Percentiles rank a stretch among this genome's conserved stretches.
Conservation (phyloP, 2,329 filamentous ascomycete genomes). For the Bipolaris gigantea region DNA sequence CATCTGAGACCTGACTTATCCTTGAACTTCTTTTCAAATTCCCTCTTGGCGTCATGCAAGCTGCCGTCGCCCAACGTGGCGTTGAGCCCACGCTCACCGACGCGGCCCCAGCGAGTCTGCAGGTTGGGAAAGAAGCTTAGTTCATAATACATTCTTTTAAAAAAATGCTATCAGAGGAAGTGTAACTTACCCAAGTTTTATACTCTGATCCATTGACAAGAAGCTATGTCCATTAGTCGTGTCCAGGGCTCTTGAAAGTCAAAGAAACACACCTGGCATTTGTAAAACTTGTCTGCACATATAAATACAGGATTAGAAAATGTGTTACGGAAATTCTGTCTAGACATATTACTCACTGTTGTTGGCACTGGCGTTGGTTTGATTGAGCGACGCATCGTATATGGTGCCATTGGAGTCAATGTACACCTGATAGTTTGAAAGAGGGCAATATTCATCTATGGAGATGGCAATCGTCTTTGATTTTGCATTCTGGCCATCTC, state of each 20-base stretch:
- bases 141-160: background rate
- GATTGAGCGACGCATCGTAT: constrained; percentile 78
- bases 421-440: constrained; percentile 57
- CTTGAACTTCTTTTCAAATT: constrained; percentile 61
- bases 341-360: constrained; percentile 52
- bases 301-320: background rate
- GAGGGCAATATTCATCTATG: constrained; percentile 51
- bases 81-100: constrained; percentile 58
- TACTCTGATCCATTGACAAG: constrained; percentile 42
- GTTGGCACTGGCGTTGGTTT: constrained; percentile 71
- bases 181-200: constrained; percentile 45
- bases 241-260: background rate
- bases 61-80: constrained; percentile 46
- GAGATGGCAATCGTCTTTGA: constrained; percentile 49
- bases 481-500: constrained; percentile 51
- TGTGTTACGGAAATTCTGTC: background rate
- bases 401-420: constrained; percentile 68
- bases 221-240: constrained; percentile 3
- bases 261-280: constrained; percentile 59
- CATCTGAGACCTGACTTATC: constrained; percentile 58
- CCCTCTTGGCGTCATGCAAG: constrained; percentile 45
- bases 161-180: background rate
- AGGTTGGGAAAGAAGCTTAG: background rate
- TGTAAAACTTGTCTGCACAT: constrained; percentile 70
- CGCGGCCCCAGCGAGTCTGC: constrained; percentile 82